These are phyloP conservation scores for Trichoderma oligosporum DNA, from an alignment of 2,329 filamentous ascomycete species.

Conservation along the genomic window DNA sequence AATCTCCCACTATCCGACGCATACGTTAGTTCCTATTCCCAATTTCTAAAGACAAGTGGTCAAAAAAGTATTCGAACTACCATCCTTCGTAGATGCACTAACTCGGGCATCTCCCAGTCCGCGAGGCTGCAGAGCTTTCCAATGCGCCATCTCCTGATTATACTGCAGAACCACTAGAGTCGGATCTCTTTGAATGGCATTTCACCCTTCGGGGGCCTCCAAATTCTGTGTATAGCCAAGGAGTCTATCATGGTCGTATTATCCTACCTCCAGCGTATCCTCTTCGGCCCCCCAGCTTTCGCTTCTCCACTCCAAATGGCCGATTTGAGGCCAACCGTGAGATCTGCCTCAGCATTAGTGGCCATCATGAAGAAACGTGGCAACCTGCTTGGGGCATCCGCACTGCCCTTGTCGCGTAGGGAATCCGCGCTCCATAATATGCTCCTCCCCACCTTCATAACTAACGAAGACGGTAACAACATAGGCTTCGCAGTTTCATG, in stretches of 20 bases:
- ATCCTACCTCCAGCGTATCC: conserved; percentile 86
- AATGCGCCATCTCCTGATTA: conserved; percentile 78
- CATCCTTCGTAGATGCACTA: background rate
- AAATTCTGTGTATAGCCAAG: conserved; percentile 69
- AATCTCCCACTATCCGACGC: conserved; percentile 79
- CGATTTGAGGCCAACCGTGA: conserved; percentile 95
- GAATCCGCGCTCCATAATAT: conserved; percentile 8
- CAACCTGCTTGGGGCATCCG: conserved; percentile 96
- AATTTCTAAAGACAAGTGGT: background rate
- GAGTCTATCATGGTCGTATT: conserved; percentile 95
- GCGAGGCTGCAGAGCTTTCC: conserved; percentile 85
- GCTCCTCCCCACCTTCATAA: background rate
- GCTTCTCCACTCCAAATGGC: conserved; percentile 86
- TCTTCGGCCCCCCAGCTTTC: conserved; percentile 88
- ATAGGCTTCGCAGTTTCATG: conserved; percentile 78
- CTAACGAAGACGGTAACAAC: conserved; percentile 1
- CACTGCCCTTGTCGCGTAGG: conserved; percentile 69
- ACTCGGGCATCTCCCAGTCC: conserved; percentile 50
- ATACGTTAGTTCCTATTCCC: conserved; percentile 57
- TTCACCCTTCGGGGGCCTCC: conserved; percentile 94
- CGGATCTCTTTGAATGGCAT: conserved; percentile 97
- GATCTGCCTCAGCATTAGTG: conserved; percentile 90
- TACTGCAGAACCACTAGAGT: conserved; percentile 77
- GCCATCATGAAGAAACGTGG: conserved; percentile 98
- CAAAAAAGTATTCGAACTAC: background rate